Base-by-base conservation (phyloP, 176 grass and related monocot species). In the Melocanna baccifera region DNA sequence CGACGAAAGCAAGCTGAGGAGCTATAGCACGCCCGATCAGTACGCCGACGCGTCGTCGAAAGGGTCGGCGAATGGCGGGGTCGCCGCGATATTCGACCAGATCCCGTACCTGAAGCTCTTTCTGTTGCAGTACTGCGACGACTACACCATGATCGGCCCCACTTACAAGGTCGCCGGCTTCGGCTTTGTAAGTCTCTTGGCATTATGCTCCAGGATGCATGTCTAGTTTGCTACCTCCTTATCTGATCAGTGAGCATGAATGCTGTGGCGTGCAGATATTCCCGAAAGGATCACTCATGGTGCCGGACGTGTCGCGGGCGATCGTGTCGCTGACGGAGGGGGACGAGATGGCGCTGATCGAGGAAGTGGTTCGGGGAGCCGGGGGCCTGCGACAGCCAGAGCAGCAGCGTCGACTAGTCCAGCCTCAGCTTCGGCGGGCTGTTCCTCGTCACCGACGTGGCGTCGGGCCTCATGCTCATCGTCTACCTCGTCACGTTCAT, bases 31-130 rank as follows among this genome's bases (percentile, higher is more conserved):
- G 5, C 22, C 7, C 7, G 85, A 86, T 25, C 37, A 85, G 67
- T 98, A 93, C 68, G 85, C 89, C 3, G 77, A 90, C 0, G 91
- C 93, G 2, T 69, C 95, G 45, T 70, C 71, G 0, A 95, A 61
- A 25, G 96, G 96, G 0, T 83, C 82, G 14, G 87, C 71, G 4
- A 81, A 88, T 18, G 88, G 92, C 67, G 88, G 94, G 94, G 94
- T 98, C 40, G 86, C 90, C 5, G 93, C 89, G 5, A 45, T 98
- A 61, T 87, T 98, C 41, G 96, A 98, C 63, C 91, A 98, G 58
- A 83, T 98, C 26, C 96, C 96, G 7, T 98, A 93, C 67, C 89
- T 98, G 6, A 93, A 89, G 67, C n/a, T 93, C 4, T 95, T 98
- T 76, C 85, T 98, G 62, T 89, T 85, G 14, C 69, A 83, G 9